A percentile compares a stretch with the other conserved stretches of the same genome.
Evolutionary conservation across 129 eudicot genomes (phyloP).

Genomic region (Tanacetum coccineum): DNA sequence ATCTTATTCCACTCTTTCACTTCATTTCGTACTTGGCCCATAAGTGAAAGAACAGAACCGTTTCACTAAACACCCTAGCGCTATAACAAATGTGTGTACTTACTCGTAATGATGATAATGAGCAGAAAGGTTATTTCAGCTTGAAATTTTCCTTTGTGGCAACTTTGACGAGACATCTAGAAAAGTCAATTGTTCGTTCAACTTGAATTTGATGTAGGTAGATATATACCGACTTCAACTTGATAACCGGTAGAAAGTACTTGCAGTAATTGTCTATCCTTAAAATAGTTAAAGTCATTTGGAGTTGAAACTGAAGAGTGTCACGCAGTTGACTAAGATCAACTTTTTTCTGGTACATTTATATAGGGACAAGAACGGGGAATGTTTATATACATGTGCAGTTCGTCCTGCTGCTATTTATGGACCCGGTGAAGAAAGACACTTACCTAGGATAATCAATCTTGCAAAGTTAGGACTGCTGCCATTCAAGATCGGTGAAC

Average conservation of each 20-base stretch:
- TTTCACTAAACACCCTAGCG: conserved; percentile 4
- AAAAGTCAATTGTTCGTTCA: background rate
- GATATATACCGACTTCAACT: background rate
- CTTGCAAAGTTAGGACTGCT: too few species aligned
- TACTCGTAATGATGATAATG: conserved; percentile 12
- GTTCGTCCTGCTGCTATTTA: conserved; percentile 94
- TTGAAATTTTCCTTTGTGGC: background rate
- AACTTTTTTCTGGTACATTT: conserved; percentile 11
- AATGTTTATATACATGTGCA: conserved; percentile 70
- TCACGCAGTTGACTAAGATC: background rate
- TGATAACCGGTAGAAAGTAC: background rate
- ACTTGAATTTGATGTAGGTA: background rate
- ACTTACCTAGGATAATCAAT: too few species aligned
- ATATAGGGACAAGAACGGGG: conserved; percentile 55
- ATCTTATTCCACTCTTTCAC: background rate
- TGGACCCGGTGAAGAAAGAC: conserved; percentile 98
- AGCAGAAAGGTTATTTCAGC: conserved; percentile 5
- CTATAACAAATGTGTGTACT: background rate
- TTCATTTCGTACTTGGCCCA: conserved; percentile 8
- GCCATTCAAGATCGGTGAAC: conserved; percentile 66
- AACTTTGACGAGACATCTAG: conserved; percentile 10
- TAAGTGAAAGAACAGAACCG: background rate
- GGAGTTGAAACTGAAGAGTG: background rate
- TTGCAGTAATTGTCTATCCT: background rate
- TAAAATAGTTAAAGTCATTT: background rate